These are phyloP conservation scores for Xylaria sp. DNA, from an alignment of 2,329 filamentous ascomycete species.

Conservation along the genomic window DNA sequence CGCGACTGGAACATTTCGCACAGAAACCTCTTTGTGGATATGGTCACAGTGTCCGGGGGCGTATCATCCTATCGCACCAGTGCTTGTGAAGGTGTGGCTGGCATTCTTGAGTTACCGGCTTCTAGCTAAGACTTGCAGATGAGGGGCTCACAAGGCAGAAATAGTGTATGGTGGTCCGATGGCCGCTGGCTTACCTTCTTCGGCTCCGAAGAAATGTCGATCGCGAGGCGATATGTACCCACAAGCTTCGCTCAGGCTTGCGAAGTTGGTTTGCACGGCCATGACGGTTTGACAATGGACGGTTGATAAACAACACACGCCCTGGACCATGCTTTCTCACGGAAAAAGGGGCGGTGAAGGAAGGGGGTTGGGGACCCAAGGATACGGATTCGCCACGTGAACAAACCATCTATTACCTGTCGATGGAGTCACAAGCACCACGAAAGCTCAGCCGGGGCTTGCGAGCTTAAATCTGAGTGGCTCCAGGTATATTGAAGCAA, in stretches of 20 bases:
- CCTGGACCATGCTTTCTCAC: not conserved
- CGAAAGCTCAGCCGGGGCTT: not conserved
- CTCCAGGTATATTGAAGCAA: slow-evolving; percentile 23
- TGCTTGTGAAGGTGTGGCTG: not conserved
- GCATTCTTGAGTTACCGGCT: slow-evolving; percentile 14
- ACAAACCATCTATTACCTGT: slow-evolving; percentile 8
- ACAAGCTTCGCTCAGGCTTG: not conserved
- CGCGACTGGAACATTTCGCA: slow-evolving; percentile 20
- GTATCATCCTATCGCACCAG: slow-evolving; percentile 7
- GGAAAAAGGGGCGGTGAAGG: slow-evolving; percentile 28
- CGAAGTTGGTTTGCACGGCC: not conserved
- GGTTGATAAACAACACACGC: not conserved
- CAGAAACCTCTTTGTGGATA: slow-evolving; percentile 3
- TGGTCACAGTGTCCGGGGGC: not conserved
- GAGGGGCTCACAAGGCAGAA: slow-evolving; percentile 13
- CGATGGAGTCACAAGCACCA: not conserved
- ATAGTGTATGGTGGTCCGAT: not conserved
- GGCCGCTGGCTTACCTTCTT: not conserved
- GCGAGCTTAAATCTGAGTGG: not conserved
- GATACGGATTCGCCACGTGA: slow-evolving; percentile 4
- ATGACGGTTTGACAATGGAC: not conserved
- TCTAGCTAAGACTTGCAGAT: slow-evolving; percentile 37
- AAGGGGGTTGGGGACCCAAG: slow-evolving; percentile 1
- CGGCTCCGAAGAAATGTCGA: slow-evolving; percentile 11
- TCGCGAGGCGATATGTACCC: not conserved